A percentile compares a stretch with the other conserved stretches of the same genome.
Conservation (phyloP, 1,139 yeast species). For the Hemisphaericaspora xylofermentans region DNA sequence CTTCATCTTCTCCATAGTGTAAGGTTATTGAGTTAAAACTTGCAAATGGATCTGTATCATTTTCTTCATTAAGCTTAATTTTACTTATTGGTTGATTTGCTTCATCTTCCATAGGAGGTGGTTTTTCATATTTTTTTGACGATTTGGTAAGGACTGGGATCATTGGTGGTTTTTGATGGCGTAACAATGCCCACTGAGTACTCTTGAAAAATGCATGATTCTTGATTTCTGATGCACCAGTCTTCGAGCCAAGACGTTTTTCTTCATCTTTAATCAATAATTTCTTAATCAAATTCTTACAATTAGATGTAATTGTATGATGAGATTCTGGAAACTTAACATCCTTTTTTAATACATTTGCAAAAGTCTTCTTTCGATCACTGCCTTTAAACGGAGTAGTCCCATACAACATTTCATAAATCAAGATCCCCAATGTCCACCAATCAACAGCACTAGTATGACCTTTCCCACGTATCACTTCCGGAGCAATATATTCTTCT, state of each 20-base stretch:
- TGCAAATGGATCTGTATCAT: constrained; percentile 69
- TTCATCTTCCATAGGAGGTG: constrained; percentile 12
- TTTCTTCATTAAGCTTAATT: constrained; percentile 11
- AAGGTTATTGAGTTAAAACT: constrained; percentile 87
- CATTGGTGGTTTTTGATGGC: constrained; percentile 94
- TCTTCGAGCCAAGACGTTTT: constrained; percentile 82
- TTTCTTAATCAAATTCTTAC: constrained; percentile 78
- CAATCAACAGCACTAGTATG: constrained; percentile 98
- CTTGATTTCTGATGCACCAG: constrained; percentile 94
- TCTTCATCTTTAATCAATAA: constrained; percentile 83
- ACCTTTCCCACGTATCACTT: constrained; percentile 94
- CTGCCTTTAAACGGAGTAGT: constrained; percentile 95
- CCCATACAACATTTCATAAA: constrained; percentile 92
- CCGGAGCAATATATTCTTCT: constrained; percentile 97
- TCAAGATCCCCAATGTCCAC: constrained; percentile 96
- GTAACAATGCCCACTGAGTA: constrained; percentile 90
- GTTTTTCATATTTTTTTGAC: constrained; percentile 24
- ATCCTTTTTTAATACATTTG: constrained; percentile 81
- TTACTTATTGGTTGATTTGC: constrained; percentile 3
- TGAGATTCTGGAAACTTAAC: constrained; percentile 64
- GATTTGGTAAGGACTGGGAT: constrained; percentile 77
- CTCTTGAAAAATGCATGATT: constrained; percentile 86
- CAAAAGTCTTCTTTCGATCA: constrained; percentile 83
- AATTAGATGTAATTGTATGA: constrained; percentile 55
- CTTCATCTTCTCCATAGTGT: constrained; percentile 61